Evolutionary conservation across 164 flowering plant genomes (phyloP), one percentile per base, ranked within the genome.

Genomic region (Magnolia kwangsiensis): DNA sequence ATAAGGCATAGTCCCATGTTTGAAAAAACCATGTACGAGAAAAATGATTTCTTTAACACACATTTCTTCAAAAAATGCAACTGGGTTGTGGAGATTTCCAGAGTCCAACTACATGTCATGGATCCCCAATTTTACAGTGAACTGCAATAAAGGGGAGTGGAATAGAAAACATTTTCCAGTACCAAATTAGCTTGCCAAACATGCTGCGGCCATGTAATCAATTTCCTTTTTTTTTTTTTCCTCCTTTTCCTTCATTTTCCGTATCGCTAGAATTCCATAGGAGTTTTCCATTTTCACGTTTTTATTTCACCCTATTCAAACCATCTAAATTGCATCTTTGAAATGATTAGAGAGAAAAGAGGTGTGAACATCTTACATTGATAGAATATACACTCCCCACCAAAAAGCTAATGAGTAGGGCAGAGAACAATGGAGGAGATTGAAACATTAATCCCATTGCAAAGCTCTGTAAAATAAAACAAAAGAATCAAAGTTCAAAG

Each of bases 301-400:
- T 37, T 37, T 37, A 5, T 37, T 37, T 5, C 45, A 37, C 7
- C 45, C 45, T 37, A 37, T 5, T 37, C 45, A 37, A 37, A 37
- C 45, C 45, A 3, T 37, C 24, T 18, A 21, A 65, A 14, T 65
- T 14, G 7, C 6, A 19, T 18, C 20, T 20, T 0, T 65, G 7
- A 65, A 65, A 65, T n/a, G 5, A 18, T 5, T 8, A 18, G 9
- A 4, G 21, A 8, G 0, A 65, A 65, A 65, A 7, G 24, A 65
- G 20, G 20, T 65, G 10, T 18, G 67, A 14, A 24, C n/a, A 58
- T 69, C 88, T 81, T 74, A 88, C 89, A 67, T 86, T 81, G 14
- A 88, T 74, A 19, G 90, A 88, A 78, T 88, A 88, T 63, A 74
- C 89, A 78, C 79, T 88, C 20, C 90, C 90, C 65, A 86, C 82